A percentile compares a stretch with the other conserved stretches of the same genome.
Evolutionary conservation across 805 yeast species (phyloP).

Genomic region (Sugiyamaella qingdaonensis): DNA sequence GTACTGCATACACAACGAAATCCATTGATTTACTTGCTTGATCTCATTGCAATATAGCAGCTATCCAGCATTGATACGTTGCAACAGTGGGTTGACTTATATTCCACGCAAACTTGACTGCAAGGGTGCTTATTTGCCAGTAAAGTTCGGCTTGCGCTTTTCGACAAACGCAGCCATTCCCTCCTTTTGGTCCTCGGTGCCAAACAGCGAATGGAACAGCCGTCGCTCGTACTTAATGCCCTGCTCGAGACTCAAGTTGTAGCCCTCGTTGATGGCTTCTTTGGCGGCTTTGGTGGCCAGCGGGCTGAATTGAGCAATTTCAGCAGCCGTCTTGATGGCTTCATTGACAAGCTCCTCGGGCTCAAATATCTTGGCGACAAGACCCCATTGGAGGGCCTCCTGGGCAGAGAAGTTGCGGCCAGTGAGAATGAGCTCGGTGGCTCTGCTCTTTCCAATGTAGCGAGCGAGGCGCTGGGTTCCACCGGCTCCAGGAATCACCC

Average conservation of each 20-base stretch:
- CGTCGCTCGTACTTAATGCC: conserved; percentile 43
- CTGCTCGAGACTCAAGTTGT: conserved; percentile 35
- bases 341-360: conserved; percentile 39
- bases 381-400: conserved; percentile 47
- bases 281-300: conserved; percentile 46
- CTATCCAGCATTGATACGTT: too few relatives aligned
- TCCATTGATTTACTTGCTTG: too few relatives aligned
- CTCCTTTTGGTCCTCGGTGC: conserved; percentile 44
- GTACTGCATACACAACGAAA: too few relatives aligned
- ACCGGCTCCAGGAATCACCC: conserved; percentile 50
- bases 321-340: conserved; percentile 43
- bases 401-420: conserved; percentile 43
- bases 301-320: conserved; percentile 40
- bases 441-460: conserved; percentile 47
- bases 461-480: conserved; percentile 50
- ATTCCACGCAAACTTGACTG: too few relatives aligned
- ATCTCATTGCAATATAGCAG: too few relatives aligned
- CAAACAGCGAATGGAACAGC: conserved; percentile 45
- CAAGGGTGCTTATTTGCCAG: conserved; percentile 25
- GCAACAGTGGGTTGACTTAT: too few relatives aligned
- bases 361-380: conserved; percentile 41
- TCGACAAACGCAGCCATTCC: conserved; percentile 51
- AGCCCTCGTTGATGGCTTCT: conserved; percentile 40
- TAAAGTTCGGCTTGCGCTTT: conserved; percentile 39
- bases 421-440: conserved; percentile 47